A percentile compares a stretch with the other conserved stretches of the same genome.
phyloP scores from a whole-genome alignment of 2,329 filamentous ascomycete genomes.

The Alternaria novae-zelandiae region DNA sequence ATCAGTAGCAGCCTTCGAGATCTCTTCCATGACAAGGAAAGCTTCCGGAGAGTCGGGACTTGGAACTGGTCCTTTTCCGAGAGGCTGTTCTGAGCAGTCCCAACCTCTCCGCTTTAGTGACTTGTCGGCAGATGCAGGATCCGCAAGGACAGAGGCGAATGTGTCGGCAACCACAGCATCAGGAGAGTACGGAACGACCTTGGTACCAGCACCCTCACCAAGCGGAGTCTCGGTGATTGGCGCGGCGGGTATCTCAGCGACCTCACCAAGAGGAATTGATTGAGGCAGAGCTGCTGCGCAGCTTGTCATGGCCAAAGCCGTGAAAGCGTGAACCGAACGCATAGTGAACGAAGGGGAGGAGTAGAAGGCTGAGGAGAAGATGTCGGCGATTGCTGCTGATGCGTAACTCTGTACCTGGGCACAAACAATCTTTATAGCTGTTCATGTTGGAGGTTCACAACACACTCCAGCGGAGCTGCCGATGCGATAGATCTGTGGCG shows the following conservation, averaged over 20 bases:
- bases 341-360: background rate
- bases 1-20: background rate
- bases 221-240: background rate
- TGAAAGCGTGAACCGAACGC: background rate
- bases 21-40: background rate
- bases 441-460: background rate
- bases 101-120: background rate
- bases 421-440: background rate
- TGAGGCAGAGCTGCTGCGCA: background rate
- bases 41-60: background rate
- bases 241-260: background rate
- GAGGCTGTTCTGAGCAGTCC: conserved; percentile 1
- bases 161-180: background rate
- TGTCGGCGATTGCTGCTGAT: background rate
- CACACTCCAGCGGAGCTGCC: background rate
- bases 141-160: background rate
- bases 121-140: background rate
- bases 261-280: background rate
- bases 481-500: background rate
- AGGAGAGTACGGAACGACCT: background rate
- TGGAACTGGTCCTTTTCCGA: background rate
- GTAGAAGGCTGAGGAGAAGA: background rate
- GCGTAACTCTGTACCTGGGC: background rate
- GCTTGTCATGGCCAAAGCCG: background rate
- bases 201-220: background rate